Base-by-base conservation (phyloP, 1,139 yeast genomes). In the Yamadazyma dushanensis region DNA sequence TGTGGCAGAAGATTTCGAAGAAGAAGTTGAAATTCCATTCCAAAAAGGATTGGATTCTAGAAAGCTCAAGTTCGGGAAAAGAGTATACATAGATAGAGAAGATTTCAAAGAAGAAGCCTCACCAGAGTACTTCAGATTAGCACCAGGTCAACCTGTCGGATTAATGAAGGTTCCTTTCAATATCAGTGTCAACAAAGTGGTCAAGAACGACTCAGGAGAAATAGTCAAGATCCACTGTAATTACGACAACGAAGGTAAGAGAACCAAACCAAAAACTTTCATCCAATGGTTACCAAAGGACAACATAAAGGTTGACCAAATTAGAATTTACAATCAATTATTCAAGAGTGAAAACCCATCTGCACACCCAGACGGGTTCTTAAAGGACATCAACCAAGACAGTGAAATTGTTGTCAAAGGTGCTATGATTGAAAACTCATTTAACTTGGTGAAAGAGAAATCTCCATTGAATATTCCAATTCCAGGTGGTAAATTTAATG, bases 71-170 rank as follows among this genome's bases (percentile, higher is more conserved):
- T 88, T 94, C 56, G 77, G 88, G 29, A 86, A 85, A 54, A 70
- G 68, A 37, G 61, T 92, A 45, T 92, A 78, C 68, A 88, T 94
- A 54, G 97, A 90, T 59, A 74, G 92, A 51, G 69, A 81, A 36
- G 98, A 94, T 63, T 87, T 83, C 70, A 76, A 89, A 40, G 94
- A 86, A 54, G 78, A 76, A 44, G 59, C 56, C 14, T 39, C 54
- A 19, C 66, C 72, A 31, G 69, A 75, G 26, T 94, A 87, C 63
- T 92, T 88, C 75, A 80, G 99, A 61, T 74, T 92, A 54, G 90
- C 96, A 1, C 96, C 96, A 15, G 85, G 84, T 32, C 96, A 90
- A 68, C 79, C 96, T 3, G 98, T 94, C 46, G 99, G 99, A n/a
- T 72, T 94, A 51, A 78, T 94, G 72, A 88, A 81, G 61, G 96